Evolutionary conservation across 768 basidiomycete species (phyloP).

Genomic region (Infundibulicybe gibba): DNA sequence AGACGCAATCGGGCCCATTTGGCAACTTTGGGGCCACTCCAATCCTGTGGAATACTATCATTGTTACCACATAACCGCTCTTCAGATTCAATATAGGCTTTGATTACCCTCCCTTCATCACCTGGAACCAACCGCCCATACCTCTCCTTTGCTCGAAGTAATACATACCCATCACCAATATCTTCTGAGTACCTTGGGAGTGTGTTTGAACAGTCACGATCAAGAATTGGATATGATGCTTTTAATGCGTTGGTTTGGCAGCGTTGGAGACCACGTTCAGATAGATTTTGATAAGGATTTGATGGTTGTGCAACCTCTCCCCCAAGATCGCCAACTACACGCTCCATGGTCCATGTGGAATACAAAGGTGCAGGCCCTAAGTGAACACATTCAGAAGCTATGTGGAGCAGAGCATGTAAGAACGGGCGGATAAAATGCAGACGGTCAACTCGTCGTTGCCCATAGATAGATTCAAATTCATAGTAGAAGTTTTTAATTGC

Average conservation of each 20-base stretch:
- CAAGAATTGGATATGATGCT: constrained; percentile 9
- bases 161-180: constrained; percentile 8
- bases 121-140: constrained; percentile 1
- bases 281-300: constrained; percentile 21
- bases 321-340: constrained; percentile 19
- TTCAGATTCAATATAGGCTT: constrained; percentile 3
- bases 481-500: constrained; percentile 14
- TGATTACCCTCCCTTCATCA: constrained; percentile 1
- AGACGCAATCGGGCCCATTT: constrained; percentile 30
- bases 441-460: constrained; percentile 16
- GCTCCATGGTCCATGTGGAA: constrained; percentile 29
- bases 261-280: constrained; percentile 10
- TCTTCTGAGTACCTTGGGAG: constrained; percentile 10
- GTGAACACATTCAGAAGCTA: constrained; percentile 16
- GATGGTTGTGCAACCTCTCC: constrained; percentile 19
- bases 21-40: not conserved
- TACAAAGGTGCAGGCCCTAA: constrained; percentile 15
- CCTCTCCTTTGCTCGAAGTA: constrained; percentile 12
- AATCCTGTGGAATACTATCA: not conserved
- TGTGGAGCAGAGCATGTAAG: constrained; percentile 25
- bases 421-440: constrained; percentile 30
- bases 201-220: constrained; percentile 1
- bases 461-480: constrained; percentile 32
- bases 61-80: not conserved
- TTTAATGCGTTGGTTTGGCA: constrained; percentile 13